These are phyloP conservation scores for Eutrema heterophyllum DNA, from an alignment of 345 rosid species.

Conservation along the genomic window DNA sequence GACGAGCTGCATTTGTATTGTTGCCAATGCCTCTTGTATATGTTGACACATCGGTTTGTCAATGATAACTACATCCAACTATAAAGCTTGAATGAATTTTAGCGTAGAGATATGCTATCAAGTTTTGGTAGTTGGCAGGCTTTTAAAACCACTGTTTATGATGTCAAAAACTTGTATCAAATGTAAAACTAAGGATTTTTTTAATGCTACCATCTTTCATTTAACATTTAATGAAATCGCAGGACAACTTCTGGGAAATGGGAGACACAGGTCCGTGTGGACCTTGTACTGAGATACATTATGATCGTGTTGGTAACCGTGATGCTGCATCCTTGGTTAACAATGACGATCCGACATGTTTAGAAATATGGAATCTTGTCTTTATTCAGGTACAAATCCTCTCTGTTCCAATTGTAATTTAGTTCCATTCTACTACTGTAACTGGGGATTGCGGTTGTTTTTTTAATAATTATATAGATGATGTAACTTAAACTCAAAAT, in stretches of 20 bases:
- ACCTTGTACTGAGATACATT: constrained; percentile 98
- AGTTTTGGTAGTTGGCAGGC: not conserved
- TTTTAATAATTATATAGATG: not conserved
- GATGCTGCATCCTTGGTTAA: constrained; percentile 84
- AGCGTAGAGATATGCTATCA: not conserved
- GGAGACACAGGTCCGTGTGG: constrained; percentile 99
- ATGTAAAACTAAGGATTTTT: not conserved
- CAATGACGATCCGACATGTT: constrained; percentile 94
- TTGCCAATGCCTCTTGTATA: not conserved
- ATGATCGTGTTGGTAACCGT: constrained; percentile 80
- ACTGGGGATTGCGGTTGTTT: not conserved
- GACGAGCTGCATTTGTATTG: not conserved
- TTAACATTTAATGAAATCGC: constrained; percentile 8
- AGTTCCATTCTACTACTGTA: constrained; percentile 10
- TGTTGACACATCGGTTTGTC: not conserved
- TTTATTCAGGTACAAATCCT: constrained; percentile 75
- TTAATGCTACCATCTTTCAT: not conserved
- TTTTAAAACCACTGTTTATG: not conserved
- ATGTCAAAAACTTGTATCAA: not conserved
- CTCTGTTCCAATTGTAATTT: not conserved
- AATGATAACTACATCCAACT: not conserved
- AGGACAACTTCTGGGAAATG: constrained; percentile 99
- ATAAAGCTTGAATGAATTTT: constrained; percentile 5
- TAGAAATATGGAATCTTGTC: constrained; percentile 98
- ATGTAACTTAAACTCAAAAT: not conserved